A percentile compares a stretch with the other conserved stretches of the same genome.
phyloP scores from a whole-genome alignment of 2,329 filamentous ascomycete species.

The Fusarium pilosicola region DNA sequence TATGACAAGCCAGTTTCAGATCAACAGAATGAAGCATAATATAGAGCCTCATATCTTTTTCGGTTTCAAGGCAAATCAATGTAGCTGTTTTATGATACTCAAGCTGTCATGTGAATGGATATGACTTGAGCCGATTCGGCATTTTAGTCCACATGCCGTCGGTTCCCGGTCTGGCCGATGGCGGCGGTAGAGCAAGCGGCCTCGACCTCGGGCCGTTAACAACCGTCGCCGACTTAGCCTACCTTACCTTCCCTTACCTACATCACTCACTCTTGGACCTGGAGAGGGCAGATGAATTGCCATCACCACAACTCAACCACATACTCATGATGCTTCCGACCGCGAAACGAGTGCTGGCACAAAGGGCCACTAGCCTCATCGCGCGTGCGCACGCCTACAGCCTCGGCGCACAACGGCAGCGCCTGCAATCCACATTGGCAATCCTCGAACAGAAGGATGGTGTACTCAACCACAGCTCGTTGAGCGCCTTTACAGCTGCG shows the following conservation, averaged over 20 bases:
- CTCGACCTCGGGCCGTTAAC: constrained; percentile 53
- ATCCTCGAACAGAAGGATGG: constrained; percentile 93
- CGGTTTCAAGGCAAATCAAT: not conserved
- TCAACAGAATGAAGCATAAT: not conserved
- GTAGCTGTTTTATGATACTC: not conserved
- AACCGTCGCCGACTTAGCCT: constrained; percentile 46
- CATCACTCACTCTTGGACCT: constrained; percentile 18
- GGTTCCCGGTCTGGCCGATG: constrained; percentile 44
- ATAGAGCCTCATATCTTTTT: not conserved
- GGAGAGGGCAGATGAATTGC: constrained; percentile 23
- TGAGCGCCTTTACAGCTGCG: constrained; percentile 87
- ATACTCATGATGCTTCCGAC: constrained; percentile 47
- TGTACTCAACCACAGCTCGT: constrained; percentile 81
- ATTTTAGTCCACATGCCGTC: constrained; percentile 30
- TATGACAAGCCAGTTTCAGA: not conserved
- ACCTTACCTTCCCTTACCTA: constrained; percentile 22
- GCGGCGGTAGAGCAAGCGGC: constrained; percentile 37
- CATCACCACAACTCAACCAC: constrained; percentile 23
- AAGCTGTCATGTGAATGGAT: constrained; percentile 25
- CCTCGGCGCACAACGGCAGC: constrained; percentile 46
- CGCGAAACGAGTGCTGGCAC: constrained; percentile 44
- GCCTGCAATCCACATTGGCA: constrained; percentile 86
- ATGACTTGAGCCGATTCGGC: constrained; percentile 33
- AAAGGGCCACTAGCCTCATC: constrained; percentile 42
- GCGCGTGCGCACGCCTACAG: constrained; percentile 40